Evolutionary conservation across 1,139 yeast genomes (phyloP), one percentile per base, ranked within the genome.

Genomic region (Pichia inconspicua): DNA sequence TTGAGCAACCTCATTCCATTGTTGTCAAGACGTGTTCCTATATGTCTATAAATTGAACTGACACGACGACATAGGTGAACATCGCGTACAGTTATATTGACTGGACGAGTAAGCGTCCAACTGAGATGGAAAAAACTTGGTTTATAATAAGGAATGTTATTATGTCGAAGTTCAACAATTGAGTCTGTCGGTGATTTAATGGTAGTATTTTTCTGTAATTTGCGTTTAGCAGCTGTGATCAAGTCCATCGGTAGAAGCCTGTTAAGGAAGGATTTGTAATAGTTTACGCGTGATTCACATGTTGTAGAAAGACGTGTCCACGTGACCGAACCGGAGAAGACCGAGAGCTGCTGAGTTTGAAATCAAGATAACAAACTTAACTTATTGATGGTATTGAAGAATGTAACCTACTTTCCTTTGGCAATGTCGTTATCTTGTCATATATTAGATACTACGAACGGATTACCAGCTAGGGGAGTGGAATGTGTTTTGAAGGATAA

Each of bases 401-500:
- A 22, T 4, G 22, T 22, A 22, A 22, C 4, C 11, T n/a, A 7
- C 17, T 32, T 34, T 15, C 37, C 10, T 2, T 15, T 10, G 22
- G 8, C 22, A n/a, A 43, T 38, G 10, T 36, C 34, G 27, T 35
- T 89, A 44, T 87, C 96, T 8, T 88, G 96, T 65, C 97, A 89
- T 64, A 78, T 89, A 15, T 71, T 89, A 38, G 96, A 89, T 59
- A 88, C 96, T 6, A 80, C 84, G n/a, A 66, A 73, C 12, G 97
- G 97, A 0, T 74, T 70, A 53, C 97, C 97, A 0, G 96, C 96
- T 0, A 61, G 68, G 0, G 74, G 72, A 22, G 90, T 89, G 17
- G 66, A 74, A 3, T 82, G 86, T 57, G 80, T 81, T 41, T 67
- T 83, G 32, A 77, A 68, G 60, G 69, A 66, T 54, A 57, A 72